Conservation (phyloP, 805 yeast genomes). For the Wickerhamomyces pijperi region DNA sequence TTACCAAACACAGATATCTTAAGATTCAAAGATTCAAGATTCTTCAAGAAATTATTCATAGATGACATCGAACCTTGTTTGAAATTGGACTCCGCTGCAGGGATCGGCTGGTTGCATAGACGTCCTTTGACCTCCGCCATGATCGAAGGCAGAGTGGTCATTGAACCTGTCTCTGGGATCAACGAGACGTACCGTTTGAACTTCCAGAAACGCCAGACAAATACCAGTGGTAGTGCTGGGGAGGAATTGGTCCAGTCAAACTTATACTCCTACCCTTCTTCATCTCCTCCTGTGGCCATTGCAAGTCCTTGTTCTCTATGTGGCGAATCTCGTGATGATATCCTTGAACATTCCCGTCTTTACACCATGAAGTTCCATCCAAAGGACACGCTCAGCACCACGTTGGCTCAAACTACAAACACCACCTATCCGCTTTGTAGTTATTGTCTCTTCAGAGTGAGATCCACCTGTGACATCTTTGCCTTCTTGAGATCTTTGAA, state of each 20-base stretch:
- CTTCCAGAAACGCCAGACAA: constrained; percentile 13
- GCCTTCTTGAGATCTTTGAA: constrained; percentile 61
- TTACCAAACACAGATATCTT: constrained; percentile 23
- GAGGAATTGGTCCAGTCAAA: constrained; percentile 18
- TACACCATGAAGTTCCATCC: constrained; percentile 48
- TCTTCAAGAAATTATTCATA: constrained; percentile 50
- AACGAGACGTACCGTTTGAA: constrained; percentile 57
- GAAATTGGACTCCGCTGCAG: constrained; percentile 52
- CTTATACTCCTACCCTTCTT: constrained; percentile 31
- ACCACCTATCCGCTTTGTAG: constrained; percentile 60
- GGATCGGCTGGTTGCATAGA: constrained; percentile 49
- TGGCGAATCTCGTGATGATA: constrained; percentile 64
- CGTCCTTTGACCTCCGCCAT: constrained; percentile 54
- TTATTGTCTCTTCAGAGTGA: constrained; percentile 65
- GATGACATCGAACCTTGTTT: constrained; percentile 78
- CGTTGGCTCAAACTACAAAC: constrained; percentile 7
- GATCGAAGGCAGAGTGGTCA: constrained; percentile 68
- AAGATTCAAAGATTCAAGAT: constrained; percentile 32
- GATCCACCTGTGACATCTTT: constrained; percentile 76
- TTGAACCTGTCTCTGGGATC: constrained; percentile 79
- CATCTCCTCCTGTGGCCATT: constrained; percentile 64
- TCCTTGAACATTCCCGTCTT: constrained; percentile 66
- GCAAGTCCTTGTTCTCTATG: constrained; percentile 72
- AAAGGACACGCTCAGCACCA: constrained; percentile 6
- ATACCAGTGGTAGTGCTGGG: not conserved